Conservation (phyloP, 2,329 filamentous ascomycete species). For the Diaporthe sp. region DNA sequence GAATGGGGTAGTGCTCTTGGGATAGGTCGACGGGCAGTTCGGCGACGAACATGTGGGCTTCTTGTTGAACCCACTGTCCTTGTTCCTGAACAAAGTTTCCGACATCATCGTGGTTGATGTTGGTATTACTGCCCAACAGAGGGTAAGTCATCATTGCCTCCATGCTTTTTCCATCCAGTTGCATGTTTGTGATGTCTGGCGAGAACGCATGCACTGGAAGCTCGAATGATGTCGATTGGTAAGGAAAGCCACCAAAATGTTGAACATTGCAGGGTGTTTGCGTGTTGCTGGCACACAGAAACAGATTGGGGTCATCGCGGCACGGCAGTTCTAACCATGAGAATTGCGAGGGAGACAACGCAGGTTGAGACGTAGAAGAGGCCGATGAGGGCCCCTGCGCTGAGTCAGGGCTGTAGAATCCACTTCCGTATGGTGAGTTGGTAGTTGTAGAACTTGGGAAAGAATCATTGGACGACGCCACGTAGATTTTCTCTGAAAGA, state of each 20-base stretch:
- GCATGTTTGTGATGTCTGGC: neutral
- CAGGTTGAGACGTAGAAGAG: too few relatives aligned
- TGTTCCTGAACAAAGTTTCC: too few relatives aligned
- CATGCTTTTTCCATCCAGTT: neutral
- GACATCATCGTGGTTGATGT: neutral
- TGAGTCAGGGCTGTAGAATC: too few relatives aligned
- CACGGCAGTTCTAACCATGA: neutral
- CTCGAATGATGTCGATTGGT: neutral
- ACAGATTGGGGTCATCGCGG: too few relatives aligned
- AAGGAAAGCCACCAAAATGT: neutral
- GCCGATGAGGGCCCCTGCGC: too few relatives aligned
- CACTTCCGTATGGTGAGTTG: neutral
- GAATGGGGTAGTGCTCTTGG: too few relatives aligned
- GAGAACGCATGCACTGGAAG: neutral
- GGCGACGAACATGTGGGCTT: too few relatives aligned
- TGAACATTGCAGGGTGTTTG: neutral
- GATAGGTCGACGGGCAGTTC: too few relatives aligned
- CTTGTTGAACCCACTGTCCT: too few relatives aligned
- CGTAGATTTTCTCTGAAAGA: accelerated
- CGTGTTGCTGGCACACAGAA: neutral
- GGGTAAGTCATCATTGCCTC: neutral
- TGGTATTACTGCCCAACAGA: neutral
- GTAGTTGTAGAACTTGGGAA: neutral
- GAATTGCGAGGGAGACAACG: neutral
- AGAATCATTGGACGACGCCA: neutral